Conservation (phyloP, 768 basidiomycete genomes). For the Phlebiopsis flavidoalba region DNA sequence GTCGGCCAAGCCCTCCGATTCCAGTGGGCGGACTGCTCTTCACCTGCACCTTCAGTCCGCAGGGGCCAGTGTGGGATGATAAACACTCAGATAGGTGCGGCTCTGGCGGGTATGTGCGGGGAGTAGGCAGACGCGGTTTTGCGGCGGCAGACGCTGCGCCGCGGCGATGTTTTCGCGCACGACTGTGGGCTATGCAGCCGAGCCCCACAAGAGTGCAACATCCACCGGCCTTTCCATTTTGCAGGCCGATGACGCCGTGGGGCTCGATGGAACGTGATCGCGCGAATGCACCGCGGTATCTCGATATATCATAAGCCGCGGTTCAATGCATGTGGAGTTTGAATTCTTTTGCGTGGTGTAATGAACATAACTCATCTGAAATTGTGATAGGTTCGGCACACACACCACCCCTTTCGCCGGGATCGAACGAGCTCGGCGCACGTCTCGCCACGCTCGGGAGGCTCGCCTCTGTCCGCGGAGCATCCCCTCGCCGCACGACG, state of each 20-base stretch:
- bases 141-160: constrained; percentile 63
- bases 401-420: constrained; percentile 25
- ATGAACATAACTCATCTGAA: not conserved
- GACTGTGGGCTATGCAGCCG: constrained; percentile 2
- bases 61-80: constrained; percentile 35
- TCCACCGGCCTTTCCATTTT: constrained; percentile 3
- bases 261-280: constrained; percentile 28
- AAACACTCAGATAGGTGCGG: constrained; percentile 73
- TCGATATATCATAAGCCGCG: constrained; percentile 25
- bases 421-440: constrained; percentile 20
- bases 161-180: constrained; percentile 44
- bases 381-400: constrained; percentile 5
- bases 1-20: not conserved
- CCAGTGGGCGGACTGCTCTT: constrained; percentile 1
- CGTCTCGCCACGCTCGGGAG: constrained; percentile 24
- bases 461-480: constrained; percentile 19
- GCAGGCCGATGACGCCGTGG: constrained; percentile 11
- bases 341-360: not conserved
- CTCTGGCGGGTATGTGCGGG: constrained; percentile 85
- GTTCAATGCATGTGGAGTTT: constrained; percentile 19
- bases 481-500: constrained; percentile 13
- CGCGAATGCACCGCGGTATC: constrained; percentile 27
- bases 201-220: constrained; percentile 2
- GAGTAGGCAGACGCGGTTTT: constrained; percentile 83
- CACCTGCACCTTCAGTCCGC: constrained; percentile 3